Base-by-base conservation (phyloP, 768 basidiomycete genomes). In the Leccinum pellstonianum region DNA sequence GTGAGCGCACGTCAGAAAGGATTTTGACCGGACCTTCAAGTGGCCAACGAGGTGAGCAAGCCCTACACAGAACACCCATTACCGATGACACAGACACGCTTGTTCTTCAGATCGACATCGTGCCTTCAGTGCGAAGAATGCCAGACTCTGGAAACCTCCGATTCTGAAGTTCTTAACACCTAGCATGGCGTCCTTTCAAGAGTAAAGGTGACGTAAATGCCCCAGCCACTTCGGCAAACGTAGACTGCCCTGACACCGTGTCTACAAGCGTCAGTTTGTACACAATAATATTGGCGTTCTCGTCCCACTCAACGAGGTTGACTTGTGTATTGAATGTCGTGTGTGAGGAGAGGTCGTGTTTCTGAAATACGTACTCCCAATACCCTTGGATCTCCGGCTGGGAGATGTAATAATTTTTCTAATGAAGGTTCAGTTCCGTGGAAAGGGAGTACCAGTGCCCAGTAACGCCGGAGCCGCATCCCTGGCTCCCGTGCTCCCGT, bases 1-100 rank as follows among this genome's bases (percentile, higher is more conserved):
- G 43, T 52, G 49, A 55, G 52, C 49, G 51, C 57, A 53, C 49
- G 51, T 57, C 53, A 43, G 27, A 35, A 17, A 52, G 57, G 62
- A 59, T 46, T 43, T 23, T 50, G 4, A 46, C 0, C 33, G 33
- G 33, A 33, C 33, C 33, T 12, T 33, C 11, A 33, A 33, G 11
- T 33, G 33, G 5, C 27, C 52, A 56, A 47, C 59, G 58, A 64
- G 62, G 25, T 53, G 50, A 62, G 61, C 31, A 25, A 49, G 37
- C 76, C 79, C 64, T 66, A 85, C 79, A 79, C 85, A 46, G 82
- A 84, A 61, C 81, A 85, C 4, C 84, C 86, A 65, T 86, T 86
- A 41, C 86, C 86, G 66, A 87, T 81, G 14, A 87, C 81, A 1
- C 81, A 85, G 7, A 88, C 78, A 27, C 77, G 73, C 70, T 81